These are phyloP conservation scores for Phytophthora meadii DNA, from an alignment of 352 stramenopile genomes.

Conservation along the genomic window DNA sequence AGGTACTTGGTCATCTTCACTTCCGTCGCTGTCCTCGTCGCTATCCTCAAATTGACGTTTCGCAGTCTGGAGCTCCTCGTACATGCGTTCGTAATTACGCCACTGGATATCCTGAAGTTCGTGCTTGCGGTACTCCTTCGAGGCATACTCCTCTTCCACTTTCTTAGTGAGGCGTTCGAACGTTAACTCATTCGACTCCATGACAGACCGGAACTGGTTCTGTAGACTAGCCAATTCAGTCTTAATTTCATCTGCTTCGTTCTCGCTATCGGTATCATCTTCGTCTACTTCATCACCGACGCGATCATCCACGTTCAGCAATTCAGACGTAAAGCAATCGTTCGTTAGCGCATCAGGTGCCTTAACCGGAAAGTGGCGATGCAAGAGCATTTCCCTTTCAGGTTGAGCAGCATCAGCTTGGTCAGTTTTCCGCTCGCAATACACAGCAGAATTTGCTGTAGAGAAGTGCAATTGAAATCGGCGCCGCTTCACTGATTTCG, in stretches of 20 bases:
- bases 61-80: conserved; percentile 54
- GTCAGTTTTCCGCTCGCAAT: conserved; percentile 41
- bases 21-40: conserved; percentile 40
- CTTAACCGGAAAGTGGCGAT: conserved; percentile 69
- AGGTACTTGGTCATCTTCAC: conserved; percentile 4
- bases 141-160: conserved; percentile 56
- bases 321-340: conserved; percentile 41
- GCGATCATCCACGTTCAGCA: conserved; percentile 52
- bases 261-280: conserved; percentile 54
- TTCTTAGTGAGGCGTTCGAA: conserved; percentile 46
- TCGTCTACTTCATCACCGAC: conserved; percentile 51
- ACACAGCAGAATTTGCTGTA: conserved; percentile 48
- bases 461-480: conserved; percentile 58
- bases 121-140: conserved; percentile 55
- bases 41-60: conserved; percentile 62
- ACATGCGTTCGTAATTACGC: conserved; percentile 78
- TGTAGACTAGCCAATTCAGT: conserved; percentile 58
- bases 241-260: conserved; percentile 54
- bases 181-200: conserved; percentile 48
- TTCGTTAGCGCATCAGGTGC: conserved; percentile 45
- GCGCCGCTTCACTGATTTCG: conserved; percentile 17
- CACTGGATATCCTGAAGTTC: conserved; percentile 57
- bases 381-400: conserved; percentile 54
- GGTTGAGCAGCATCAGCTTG: neutral
- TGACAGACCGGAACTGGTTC: conserved; percentile 49